Percentiles rank a stretch among this genome's conserved stretches.
Conservation (phyloP, 306 rosid genomes). For the Biancaea sappan region DNA sequence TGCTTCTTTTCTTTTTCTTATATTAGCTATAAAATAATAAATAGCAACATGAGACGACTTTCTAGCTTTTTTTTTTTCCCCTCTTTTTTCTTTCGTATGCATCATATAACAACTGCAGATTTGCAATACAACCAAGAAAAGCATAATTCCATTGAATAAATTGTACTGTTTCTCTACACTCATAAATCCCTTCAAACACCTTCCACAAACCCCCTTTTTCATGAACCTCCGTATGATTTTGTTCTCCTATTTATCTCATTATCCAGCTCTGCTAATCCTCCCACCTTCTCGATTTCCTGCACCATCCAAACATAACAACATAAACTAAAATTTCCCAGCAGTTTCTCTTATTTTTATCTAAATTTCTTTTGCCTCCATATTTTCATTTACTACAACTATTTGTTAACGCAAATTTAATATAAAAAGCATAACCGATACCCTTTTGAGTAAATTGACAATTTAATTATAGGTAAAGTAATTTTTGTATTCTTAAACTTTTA, state of each 20-base stretch:
- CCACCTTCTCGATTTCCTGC: constrained; percentile 95
- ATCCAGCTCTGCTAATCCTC: constrained; percentile 83
- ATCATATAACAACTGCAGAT: background rate
- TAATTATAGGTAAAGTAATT: no score
- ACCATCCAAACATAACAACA: background rate
- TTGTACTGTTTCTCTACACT: constrained; percentile 34
- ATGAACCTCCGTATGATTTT: constrained; percentile 43
- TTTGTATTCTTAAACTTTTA: no score
- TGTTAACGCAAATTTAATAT: no score
- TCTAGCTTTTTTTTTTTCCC: background rate
- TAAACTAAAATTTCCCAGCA: no score
- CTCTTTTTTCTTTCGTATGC: background rate
- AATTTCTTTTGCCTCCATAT: no score
- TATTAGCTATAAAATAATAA: no score
- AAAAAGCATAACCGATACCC: no score
- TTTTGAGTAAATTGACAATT: no score
- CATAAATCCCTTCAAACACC: constrained; percentile 14
- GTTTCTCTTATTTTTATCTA: no score
- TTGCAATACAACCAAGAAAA: constrained; percentile 14
- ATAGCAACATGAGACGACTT: no score
- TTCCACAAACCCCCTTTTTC: constrained; percentile 11
- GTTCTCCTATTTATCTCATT: constrained; percentile 72
- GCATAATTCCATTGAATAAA: constrained; percentile 20
- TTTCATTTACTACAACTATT: no score
- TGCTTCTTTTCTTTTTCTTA: no score